Percentiles rank a stretch among this genome's conserved stretches.
Evolutionary conservation across 306 rosid species (phyloP).

Genomic region (Lupinus albus): DNA sequence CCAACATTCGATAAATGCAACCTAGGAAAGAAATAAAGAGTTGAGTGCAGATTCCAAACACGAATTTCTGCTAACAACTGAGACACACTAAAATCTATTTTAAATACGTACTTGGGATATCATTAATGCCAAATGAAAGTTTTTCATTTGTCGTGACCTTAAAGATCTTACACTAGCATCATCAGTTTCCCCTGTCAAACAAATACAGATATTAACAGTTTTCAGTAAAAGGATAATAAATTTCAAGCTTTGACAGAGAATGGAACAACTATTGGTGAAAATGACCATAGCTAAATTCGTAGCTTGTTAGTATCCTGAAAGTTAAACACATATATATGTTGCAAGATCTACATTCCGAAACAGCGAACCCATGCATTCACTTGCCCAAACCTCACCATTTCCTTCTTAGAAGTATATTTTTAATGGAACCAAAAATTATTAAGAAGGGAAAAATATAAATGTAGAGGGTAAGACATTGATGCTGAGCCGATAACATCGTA

Average conservation of each 20-base stretch:
- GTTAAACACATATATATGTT: constrained; percentile 25
- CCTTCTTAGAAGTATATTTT: not conserved
- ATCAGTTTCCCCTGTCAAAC: constrained; percentile 74
- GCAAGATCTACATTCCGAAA: constrained; percentile 17
- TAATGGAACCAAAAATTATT: not conserved
- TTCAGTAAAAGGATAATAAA: constrained; percentile 25
- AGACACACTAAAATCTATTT: constrained; percentile 25
- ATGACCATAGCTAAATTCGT: constrained; percentile 9
- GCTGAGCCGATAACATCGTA: no score
- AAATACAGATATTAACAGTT: constrained; percentile 25
- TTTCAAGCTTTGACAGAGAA: constrained; percentile 15
- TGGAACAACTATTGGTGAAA: constrained; percentile 14
- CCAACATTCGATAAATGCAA: no score
- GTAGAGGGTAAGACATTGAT: no score
- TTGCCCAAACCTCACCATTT: not conserved
- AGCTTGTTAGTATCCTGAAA: not conserved
- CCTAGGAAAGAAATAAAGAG: not conserved
- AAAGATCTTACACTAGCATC: constrained; percentile 60
- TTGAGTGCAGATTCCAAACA: constrained; percentile 17
- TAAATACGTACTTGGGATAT: constrained; percentile 69
- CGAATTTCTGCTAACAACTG: constrained; percentile 17
- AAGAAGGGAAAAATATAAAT: no score
- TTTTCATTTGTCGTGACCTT: constrained; percentile 91
- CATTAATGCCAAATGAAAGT: constrained; percentile 84
- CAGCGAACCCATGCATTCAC: not conserved